A percentile compares a stretch with the other conserved stretches of the same genome.
These are phyloP conservation scores for Gamarada debralockiae DNA, from an alignment of 495 filamentous ascomycete genomes.

Conservation along the genomic window DNA sequence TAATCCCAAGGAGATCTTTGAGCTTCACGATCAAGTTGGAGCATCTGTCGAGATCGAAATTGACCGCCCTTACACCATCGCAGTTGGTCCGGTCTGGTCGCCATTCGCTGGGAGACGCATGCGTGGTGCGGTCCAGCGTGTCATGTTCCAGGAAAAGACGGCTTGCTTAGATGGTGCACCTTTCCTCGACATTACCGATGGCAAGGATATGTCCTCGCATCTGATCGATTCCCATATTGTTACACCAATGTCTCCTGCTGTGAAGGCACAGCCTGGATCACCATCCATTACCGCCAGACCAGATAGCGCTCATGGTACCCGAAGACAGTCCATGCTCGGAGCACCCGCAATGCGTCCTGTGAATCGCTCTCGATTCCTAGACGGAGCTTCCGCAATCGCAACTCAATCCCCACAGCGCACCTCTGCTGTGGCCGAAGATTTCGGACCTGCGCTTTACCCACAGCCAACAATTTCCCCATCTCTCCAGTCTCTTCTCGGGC, in stretches of 20 bases:
- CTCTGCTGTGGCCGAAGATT: constrained; percentile 40
- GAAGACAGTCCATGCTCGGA: constrained; percentile 21
- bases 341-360: constrained; percentile 22
- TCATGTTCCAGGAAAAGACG: constrained; percentile 73
- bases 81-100: constrained; percentile 58
- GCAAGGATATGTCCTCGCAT: constrained; percentile 76
- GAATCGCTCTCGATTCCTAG: constrained; percentile 24
- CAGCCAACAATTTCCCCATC: constrained; percentile 48
- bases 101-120: constrained; percentile 70
- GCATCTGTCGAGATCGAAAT: constrained; percentile 75
- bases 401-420: constrained; percentile 9
- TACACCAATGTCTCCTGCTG: constrained; percentile 43
- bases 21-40: constrained; percentile 77
- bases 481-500: constrained; percentile 66
- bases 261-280: constrained; percentile 42
- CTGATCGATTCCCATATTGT: constrained; percentile 53
- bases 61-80: constrained; percentile 58
- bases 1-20: constrained; percentile 82
- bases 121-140: constrained; percentile 70
- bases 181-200: constrained; percentile 50
- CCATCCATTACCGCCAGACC: constrained; percentile 31
- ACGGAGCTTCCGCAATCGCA: constrained; percentile 12
- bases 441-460: constrained; percentile 36
- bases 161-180: constrained; percentile 72
- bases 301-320: constrained; percentile 20